phyloP scores from a whole-genome alignment of 805 yeast genomes.

The Metschnikowia similis region DNA sequence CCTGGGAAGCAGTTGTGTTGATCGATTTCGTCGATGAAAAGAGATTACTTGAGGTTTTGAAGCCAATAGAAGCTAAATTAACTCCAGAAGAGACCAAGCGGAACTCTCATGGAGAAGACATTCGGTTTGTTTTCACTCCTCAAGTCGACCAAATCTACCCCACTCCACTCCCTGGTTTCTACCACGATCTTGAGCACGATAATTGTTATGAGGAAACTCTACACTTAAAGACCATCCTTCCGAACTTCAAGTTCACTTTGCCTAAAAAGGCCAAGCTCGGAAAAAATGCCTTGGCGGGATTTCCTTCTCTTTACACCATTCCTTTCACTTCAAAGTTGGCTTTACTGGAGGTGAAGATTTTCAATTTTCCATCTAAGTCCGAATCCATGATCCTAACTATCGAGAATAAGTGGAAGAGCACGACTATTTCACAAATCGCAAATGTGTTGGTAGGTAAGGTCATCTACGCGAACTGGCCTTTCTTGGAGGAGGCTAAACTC shows the following conservation, averaged over 20 bases:
- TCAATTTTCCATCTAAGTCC: slow-evolving; percentile 80
- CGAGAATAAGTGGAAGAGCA: slow-evolving; percentile 50
- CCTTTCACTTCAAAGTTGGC: slow-evolving; percentile 54
- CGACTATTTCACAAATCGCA: slow-evolving; percentile 61
- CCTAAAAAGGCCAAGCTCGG: slow-evolving; percentile 67
- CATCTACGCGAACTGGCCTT: slow-evolving; percentile 89
- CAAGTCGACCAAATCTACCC: slow-evolving; percentile 63
- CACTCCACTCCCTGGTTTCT: slow-evolving; percentile 73
- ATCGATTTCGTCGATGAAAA: slow-evolving; percentile 86
- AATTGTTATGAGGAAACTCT: slow-evolving; percentile 67
- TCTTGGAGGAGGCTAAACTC: slow-evolving; percentile 73
- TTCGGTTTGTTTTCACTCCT: slow-evolving; percentile 70
- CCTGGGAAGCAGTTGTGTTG: slow-evolving; percentile 97
- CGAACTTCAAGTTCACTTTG: slow-evolving; percentile 50
- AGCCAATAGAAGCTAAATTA: slow-evolving; percentile 57
- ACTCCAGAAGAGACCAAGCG: slow-evolving; percentile 68
- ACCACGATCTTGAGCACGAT: slow-evolving; percentile 73
- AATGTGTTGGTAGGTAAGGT: slow-evolving; percentile 55
- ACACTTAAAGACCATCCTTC: slow-evolving; percentile 46
- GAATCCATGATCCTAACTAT: slow-evolving; percentile 72
- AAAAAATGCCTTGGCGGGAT: slow-evolving; percentile 73
- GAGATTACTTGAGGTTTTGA: slow-evolving; percentile 68
- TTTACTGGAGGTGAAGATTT: slow-evolving; percentile 65
- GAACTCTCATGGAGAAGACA: slow-evolving; percentile 69
- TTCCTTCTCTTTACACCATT: slow-evolving; percentile 76